Evolutionary conservation across 208 protist species (phyloP).

Genomic region (Angomonas deanei): DNA sequence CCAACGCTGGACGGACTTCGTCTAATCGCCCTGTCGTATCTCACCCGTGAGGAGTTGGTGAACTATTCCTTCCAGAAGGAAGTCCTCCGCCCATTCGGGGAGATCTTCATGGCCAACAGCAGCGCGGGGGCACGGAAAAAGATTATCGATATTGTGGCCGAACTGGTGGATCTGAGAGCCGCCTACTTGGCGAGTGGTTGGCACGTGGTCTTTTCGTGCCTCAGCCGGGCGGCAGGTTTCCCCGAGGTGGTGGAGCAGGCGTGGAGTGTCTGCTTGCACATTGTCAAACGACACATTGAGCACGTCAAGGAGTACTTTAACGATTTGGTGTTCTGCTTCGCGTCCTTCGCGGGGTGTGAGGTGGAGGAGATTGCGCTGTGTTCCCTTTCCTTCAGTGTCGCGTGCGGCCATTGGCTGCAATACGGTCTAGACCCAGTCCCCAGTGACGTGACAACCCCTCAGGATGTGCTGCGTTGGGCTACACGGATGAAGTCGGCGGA

Average conservation of each 20-base stretch:
- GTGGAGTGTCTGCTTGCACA: conserved; percentile 59
- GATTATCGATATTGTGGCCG: conserved; percentile 62
- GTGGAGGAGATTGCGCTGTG: conserved; percentile 47
- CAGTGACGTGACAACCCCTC: conserved; percentile 32
- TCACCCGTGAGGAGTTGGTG: conserved; percentile 70
- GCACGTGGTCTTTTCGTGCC: conserved; percentile 76
- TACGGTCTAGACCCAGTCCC: conserved; percentile 72
- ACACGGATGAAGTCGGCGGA: conserved; percentile 43
- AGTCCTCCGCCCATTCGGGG: conserved; percentile 69
- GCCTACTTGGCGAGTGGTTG: conserved; percentile 74
- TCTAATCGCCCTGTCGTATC: conserved; percentile 64
- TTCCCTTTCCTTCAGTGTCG: conserved; percentile 63
- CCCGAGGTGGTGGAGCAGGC: conserved; percentile 62
- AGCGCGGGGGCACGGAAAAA: conserved; percentile 45
- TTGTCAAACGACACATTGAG: conserved; percentile 52
- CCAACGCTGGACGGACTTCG: conserved; percentile 30
- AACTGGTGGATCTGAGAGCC: conserved; percentile 74
- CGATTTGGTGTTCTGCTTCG: conserved; percentile 80
- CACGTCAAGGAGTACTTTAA: conserved; percentile 79
- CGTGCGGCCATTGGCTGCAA: conserved; percentile 78
- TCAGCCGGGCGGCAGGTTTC: conserved; percentile 68
- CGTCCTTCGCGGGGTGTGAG: conserved; percentile 62
- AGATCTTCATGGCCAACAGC: conserved; percentile 70
- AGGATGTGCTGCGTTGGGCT: conserved; percentile 46
- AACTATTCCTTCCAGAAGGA: conserved; percentile 87